Percentiles rank a stretch among this genome's conserved stretches.
Evolutionary conservation across 257 asterid species (phyloP).

Genomic region (Rauvolfia tetraphylla): DNA sequence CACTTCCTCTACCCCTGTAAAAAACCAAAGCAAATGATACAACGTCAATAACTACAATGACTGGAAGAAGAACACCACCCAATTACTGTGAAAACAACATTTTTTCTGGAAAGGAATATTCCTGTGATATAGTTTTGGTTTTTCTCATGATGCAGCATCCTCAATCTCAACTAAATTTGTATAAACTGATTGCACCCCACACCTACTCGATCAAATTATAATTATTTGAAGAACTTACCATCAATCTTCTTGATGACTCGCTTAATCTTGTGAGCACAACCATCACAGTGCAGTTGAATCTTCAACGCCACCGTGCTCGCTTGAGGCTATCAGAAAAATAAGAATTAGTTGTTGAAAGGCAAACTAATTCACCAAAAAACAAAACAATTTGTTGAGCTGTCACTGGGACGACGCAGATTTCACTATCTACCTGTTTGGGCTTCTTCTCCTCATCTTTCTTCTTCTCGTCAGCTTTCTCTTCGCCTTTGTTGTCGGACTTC

Average conservation of each 20-base stretch:
- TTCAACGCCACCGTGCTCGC: conserved; percentile 59
- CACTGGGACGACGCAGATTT: not conserved
- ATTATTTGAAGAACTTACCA: conserved; percentile 12
- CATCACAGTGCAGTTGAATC: conserved; percentile 81
- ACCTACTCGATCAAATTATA: not conserved
- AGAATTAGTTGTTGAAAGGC: not conserved
- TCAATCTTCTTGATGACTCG: conserved; percentile 57
- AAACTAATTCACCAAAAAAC: not conserved
- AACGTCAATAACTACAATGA: not conserved
- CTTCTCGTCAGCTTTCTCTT: conserved; percentile 27
- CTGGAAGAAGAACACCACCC: not conserved
- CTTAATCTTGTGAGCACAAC: conserved; percentile 77
- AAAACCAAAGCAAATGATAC: not conserved
- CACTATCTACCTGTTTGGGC: conserved; percentile 33
- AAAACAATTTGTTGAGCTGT: not conserved
- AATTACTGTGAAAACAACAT: not conserved
- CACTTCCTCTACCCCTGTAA: conserved; percentile 61
- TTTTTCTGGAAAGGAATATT: not conserved
- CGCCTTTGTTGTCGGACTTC: conserved; percentile 29
- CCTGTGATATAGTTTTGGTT: not conserved
- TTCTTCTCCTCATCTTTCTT: conserved; percentile 31
- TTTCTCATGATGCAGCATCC: not conserved
- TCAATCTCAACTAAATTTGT: not conserved
- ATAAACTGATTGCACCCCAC: conserved; percentile 1
- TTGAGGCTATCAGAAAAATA: conserved; percentile 32